Evolutionary conservation across 768 basidiomycete species (phyloP), one percentile per base, ranked within the genome.

Genomic region (Calvatia gigantea): DNA sequence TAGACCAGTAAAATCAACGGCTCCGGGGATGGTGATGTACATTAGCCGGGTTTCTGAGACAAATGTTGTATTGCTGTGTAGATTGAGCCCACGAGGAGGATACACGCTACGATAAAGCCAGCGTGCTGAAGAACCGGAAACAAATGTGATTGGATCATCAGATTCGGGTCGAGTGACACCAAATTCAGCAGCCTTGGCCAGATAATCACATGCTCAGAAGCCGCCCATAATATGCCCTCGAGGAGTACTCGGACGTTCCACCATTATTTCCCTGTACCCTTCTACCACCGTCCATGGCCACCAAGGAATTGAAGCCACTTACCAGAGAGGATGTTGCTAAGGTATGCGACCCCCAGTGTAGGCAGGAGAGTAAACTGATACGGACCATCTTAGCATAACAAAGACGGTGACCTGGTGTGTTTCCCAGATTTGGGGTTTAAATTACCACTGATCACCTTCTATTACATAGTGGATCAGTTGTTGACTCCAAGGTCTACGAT

Each of bases 401-500:
- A 77, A 62, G 71, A 79, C 37, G 86, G 83, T 53, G 89, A 91
- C 72, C 74, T 89, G 44, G 81, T 82, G 48, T 32, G 64, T 51
- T 39, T 51, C 45, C 17, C 25, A 27, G 28, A 21, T 39, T 15
- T 7, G 15, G 23, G 8, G 7, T 42, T 11, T n/a, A 23, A 6
- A 28, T 39, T 83, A 84, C 63, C 72, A 79, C 23, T 29, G 12
- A 19, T 23, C 2, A 3, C 19, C 25, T 39, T 28, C 28, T 32
- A 33, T 21, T 54, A n/a, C 19, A 21, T 54, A 89, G 88, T 95
- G 93, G 92, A 78, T 94, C 31, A 81, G n/a, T 92, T 52, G 82
- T 94, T 25, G 93, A 95, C 65, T 80, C 84, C 53, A 89, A 89
- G 68, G 92, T 94, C 31, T 94, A 86, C 63, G 88, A 95, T 64